phyloP scores from a whole-genome alignment of 2,329 filamentous ascomycete genomes.

The Clonostachys rosea region DNA sequence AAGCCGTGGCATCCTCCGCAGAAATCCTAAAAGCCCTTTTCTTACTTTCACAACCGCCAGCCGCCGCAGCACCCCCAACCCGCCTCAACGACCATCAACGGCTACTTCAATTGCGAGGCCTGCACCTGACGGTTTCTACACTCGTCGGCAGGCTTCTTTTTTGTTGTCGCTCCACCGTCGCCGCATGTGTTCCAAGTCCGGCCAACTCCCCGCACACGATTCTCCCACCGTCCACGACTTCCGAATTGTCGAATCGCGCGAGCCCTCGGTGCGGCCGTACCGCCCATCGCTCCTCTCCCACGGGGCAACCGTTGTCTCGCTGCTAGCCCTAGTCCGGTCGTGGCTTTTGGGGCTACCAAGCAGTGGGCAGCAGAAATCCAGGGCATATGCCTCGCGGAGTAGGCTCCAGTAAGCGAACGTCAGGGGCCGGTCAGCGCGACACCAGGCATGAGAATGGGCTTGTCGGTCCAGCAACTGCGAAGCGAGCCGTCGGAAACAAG shows the following conservation, averaged over 20 bases:
- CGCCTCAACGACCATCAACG: too few species aligned
- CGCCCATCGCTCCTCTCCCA: constrained; percentile 6
- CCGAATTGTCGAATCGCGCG: too few species aligned
- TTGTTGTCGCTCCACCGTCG: too few species aligned
- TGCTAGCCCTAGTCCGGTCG: neutral
- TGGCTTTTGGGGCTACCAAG: neutral
- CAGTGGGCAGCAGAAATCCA: constrained; percentile 10
- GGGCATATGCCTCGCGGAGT: constrained; percentile 58
- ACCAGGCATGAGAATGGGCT: constrained; percentile 83
- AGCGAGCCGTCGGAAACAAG: constrained; percentile 34
- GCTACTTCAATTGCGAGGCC: too few species aligned
- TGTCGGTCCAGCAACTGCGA: constrained; percentile 51
- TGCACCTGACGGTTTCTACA: too few species aligned
- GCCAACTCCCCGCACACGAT: too few species aligned
- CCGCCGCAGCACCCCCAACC: neutral
- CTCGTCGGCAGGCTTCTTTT: too few species aligned
- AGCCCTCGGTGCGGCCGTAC: neutral
- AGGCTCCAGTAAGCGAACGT: constrained; percentile 56
- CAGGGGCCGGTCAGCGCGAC: constrained; percentile 63
- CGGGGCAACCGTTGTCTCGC: neutral
- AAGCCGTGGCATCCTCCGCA: neutral
- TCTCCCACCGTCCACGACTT: too few species aligned
- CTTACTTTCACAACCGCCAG: neutral
- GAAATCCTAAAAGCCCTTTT: neutral
- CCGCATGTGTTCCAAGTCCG: too few species aligned